Evolutionary conservation across 2,329 filamentous ascomycete species (phyloP), one percentile per base, ranked within the genome.

Genomic region (Claviceps africana): DNA sequence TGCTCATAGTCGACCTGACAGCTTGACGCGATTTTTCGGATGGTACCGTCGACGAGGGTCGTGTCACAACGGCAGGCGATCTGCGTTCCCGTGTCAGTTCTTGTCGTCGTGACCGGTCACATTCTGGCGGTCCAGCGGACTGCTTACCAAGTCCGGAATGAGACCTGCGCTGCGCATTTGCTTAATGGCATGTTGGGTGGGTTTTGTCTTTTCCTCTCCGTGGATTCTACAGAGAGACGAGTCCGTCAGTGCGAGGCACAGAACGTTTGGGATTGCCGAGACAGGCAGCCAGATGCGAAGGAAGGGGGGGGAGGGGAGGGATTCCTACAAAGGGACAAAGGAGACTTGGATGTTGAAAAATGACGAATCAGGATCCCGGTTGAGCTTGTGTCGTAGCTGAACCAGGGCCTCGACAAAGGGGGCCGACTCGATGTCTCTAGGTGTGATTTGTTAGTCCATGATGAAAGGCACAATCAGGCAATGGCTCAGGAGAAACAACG

Each of bases 121-220:
- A 13, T 30, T 40, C 19, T 13, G 22, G 22, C 28, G 9, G n/a
- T n/a, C 9, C 19, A 30, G 31, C 2, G 19, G 5, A 15, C n/a
- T 35, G 35, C 71, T 54, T 70, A 85, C 81, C 65, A 93, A 64
- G 60, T 86, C 83, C 2, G 83, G 84, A 54, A 75, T 79, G 51
- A 88, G 70, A 64, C 89, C 89, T 56, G 86, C 85, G 64, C 86
- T 90, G 56, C 91, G 84, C 56, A 90, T 83, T 61, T 86, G 81
- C 64, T 84, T 84, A 61, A 97, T 88, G 28, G 91, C 88, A 61
- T 88, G 82, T 67, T 98, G 93, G 0, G 93, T 98, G 0, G 93
- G 93, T 72, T 97, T 97, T 10, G 90, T 97, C 79, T 97, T 97
- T 68, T 95, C 83, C 73, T 97, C 78, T 43, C 77, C 77, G 53